Evolutionary conservation across 2,329 filamentous ascomycete species (phyloP), one percentile per base, ranked within the genome.

Genomic region (Ilyonectria robusta): DNA sequence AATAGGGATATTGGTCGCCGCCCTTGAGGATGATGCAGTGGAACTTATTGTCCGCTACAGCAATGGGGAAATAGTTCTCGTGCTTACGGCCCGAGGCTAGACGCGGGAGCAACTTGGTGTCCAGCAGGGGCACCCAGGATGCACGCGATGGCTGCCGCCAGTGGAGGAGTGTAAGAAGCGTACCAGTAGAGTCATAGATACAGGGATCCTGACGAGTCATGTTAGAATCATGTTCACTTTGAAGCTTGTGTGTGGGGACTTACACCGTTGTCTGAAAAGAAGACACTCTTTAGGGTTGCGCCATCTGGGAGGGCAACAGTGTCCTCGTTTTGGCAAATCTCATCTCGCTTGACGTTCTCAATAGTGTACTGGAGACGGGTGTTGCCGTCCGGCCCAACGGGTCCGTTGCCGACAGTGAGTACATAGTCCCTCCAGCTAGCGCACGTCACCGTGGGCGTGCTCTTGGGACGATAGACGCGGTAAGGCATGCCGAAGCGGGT

Each of bases 21-120:
- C 96, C 96, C 83, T 99, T 99, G 77, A 99, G 91, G 75, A 99
- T 98, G 82, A 99, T 98, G 83, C 97, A 99, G 85, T 98, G 95
- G 81, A 99, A 99, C 77, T 93, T 95, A 76, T 93, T 88, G 75
- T 95, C 91, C 2, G 95, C 94, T 1, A 98, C 95, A 1, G 96
- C 96, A 35, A 99, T 94, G 1, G 96, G 96, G 88, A 95, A 99
- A 84, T 99, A 99, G 0, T 87, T 89, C 81, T 99, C 96, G 70
- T 92, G 88, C 80, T 97, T 98, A 65, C 92, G 91, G 29, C 96
- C 96, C 3, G 90, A 91, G 0, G 93, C 92, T 4, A 98, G 88
- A 68, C 96, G 94, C 1, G 93, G 87, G 11, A 99, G 86, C 42
- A 92, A 89, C 65, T 88, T 94, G 0, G 97, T 99, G 81, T 99